phyloP scores from a whole-genome alignment of 176 grass and related monocot genomes.

The Eragrostis nindensis region DNA sequence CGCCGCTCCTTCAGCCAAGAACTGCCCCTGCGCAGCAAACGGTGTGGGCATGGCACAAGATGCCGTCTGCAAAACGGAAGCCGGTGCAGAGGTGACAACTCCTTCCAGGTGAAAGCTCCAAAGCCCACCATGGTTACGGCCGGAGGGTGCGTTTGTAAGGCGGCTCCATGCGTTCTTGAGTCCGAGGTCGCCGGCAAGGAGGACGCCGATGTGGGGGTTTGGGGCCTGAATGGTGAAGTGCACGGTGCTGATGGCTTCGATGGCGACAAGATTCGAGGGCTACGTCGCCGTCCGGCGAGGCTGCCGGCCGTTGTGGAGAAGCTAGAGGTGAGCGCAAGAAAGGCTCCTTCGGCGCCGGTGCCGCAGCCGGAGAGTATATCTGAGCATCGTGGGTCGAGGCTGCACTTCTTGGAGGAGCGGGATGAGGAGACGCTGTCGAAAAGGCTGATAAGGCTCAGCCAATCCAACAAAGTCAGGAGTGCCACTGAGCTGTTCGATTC shows the following conservation, averaged over 20 bases:
- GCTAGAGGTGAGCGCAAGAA: constrained; percentile 8
- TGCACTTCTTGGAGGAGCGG: constrained; percentile 92
- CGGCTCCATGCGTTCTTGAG: constrained; percentile 42
- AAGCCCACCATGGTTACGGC: constrained; percentile 13
- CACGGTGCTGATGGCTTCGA: constrained; percentile 7
- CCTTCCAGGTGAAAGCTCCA: background rate
- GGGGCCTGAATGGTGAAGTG: constrained; percentile 30
- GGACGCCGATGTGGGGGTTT: constrained; percentile 26
- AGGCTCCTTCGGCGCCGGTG: background rate
- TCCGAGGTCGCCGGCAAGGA: constrained; percentile 52
- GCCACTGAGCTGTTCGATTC: constrained; percentile 78
- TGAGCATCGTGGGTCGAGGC: constrained; percentile 35
- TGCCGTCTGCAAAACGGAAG: background rate
- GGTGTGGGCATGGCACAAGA: background rate
- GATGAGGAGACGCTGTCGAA: constrained; percentile 68
- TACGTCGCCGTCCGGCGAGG: constrained; percentile 34
- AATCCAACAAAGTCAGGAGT: constrained; percentile 82
- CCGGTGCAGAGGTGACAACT: background rate
- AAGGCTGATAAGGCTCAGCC: constrained; percentile 72
- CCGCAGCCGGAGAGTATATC: constrained; percentile 28
- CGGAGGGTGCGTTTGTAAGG: constrained; percentile 42
- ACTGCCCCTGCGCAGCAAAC: background rate
- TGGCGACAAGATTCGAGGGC: constrained; percentile 19
- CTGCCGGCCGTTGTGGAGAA: constrained; percentile 30
- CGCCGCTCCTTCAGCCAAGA: constrained; percentile 35